phyloP scores from a whole-genome alignment of 768 basidiomycete genomes.

The Mycena rosella region DNA sequence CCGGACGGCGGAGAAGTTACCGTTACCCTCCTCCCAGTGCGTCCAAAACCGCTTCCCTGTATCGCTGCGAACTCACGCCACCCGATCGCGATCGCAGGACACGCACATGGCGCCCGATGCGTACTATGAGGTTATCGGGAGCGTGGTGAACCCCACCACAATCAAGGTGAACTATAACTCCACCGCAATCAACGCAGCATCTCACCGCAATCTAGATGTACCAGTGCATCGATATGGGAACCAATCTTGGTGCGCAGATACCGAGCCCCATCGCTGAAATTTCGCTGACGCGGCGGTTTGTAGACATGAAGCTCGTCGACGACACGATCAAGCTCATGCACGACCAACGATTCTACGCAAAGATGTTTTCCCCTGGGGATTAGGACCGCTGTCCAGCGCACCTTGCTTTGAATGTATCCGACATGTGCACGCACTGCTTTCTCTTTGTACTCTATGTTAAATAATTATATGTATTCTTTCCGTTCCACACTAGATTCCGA shows the following conservation, averaged over 20 bases:
- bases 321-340: slow-evolving; percentile 73
- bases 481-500: too few species aligned
- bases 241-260: slow-evolving; percentile 72
- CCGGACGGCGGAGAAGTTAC: slow-evolving; percentile 76
- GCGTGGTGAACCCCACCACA: slow-evolving; percentile 64
- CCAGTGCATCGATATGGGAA: slow-evolving; percentile 67
- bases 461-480: too few species aligned
- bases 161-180: too few species aligned
- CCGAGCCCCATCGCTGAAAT: not conserved
- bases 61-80: not conserved
- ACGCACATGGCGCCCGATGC: slow-evolving; percentile 58
- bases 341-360: slow-evolving; percentile 64
- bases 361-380: slow-evolving; percentile 56
- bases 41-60: slow-evolving; percentile 26
- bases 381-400: too few species aligned
- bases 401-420: too few species aligned
- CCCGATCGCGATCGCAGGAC: slow-evolving; percentile 48
- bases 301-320: slow-evolving; percentile 68
- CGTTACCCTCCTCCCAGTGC: slow-evolving; percentile 57
- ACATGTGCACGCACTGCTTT: too few species aligned
- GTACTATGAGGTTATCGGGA: slow-evolving; percentile 78
- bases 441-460: too few species aligned
- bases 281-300: not conserved
- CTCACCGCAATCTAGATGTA: too few species aligned
- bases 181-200: too few species aligned